Base-by-base conservation (phyloP, 192 early-diverging fungal species). In the Podila clonocystis region DNA sequence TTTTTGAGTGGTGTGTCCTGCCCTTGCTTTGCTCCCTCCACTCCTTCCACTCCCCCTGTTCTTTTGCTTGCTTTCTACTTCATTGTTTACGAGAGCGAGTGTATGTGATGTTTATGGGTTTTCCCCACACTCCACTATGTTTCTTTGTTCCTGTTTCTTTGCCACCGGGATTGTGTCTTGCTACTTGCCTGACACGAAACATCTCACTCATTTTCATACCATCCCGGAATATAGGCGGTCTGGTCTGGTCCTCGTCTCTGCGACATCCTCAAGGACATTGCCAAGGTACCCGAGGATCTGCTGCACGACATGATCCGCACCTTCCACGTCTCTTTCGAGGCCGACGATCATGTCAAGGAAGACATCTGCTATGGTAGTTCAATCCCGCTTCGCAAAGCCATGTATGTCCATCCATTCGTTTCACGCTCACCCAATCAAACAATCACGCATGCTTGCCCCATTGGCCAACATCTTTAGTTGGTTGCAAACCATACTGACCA, bases 191-290 rank as follows among this genome's bases (percentile, higher is more conserved):
- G 41, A 41, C 41, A 12, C 41, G 13, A 45, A 15, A 45, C 41
- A 45, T 45, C 3, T 8, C 9, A 45, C 13, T 12, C 41, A 4
- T 45, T 12, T 45, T 2, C 13, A 45, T 1, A 45, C 41, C 17
- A 45, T 45, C 13, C 41, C 41, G 13, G 13, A 12, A 15, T 15
- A 26, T 95, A 93, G 70, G 91, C 94, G 24, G 85, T 86, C 15
- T 97, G 93, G 91, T 80, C 83, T 67, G 96, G 96, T 34, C 91
- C 90, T 63, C 87, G 86, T 9, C 83, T 97, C 30, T 86, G 89
- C 26, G 94, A 95, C 57, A 86, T 97, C 9, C 82, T 97, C 15
- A 82, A 69, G 5, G 68, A 70, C 24, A 63, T 84, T 22, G 88
- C 87, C 13, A 91, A 91, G 5, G 82, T 90, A 17, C 65, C 80